phyloP scores from a whole-genome alignment of 192 early-diverging fungal species.

The Umbelopsis sp. region DNA sequence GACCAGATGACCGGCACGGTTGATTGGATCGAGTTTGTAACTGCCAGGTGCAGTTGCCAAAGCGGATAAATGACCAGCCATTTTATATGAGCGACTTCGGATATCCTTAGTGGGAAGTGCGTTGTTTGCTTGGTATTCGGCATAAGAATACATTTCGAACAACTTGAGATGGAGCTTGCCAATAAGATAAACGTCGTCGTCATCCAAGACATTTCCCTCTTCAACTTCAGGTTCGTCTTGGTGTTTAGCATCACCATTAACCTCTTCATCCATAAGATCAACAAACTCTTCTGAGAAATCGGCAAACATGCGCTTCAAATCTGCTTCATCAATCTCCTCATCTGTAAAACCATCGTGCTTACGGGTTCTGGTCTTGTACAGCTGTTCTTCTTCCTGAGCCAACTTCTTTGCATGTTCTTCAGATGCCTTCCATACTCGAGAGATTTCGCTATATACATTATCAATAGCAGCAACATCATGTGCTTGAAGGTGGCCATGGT shows the following conservation, averaged over 20 bases:
- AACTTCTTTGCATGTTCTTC: slow-evolving; percentile 57
- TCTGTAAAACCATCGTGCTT: slow-evolving; percentile 51
- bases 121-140: background rate
- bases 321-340: slow-evolving; percentile 71
- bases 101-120: background rate
- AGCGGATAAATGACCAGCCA: slow-evolving; percentile 45
- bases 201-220: slow-evolving; percentile 47
- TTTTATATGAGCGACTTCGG: slow-evolving; percentile 35
- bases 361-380: slow-evolving; percentile 58
- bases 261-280: slow-evolving; percentile 58
- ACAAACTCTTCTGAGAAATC: slow-evolving; percentile 84
- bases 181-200: slow-evolving; percentile 46
- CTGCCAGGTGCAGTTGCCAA: slow-evolving; percentile 39
- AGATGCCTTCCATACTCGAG: slow-evolving; percentile 61
- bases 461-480: slow-evolving; percentile 49
- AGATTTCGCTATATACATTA: slow-evolving; percentile 57
- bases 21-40: slow-evolving; percentile 5
- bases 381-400: slow-evolving; percentile 49
- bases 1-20: slow-evolving; percentile 26
- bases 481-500: slow-evolving; percentile 41
- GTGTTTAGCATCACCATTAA: slow-evolving; percentile 27
- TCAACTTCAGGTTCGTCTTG: slow-evolving; percentile 46
- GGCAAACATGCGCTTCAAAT: slow-evolving; percentile 79
- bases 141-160: slow-evolving; percentile 29
- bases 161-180: slow-evolving; percentile 51